Evolutionary conservation across 257 asterid genomes (phyloP).

Genomic region (Nicotiana tomentosiformis): DNA sequence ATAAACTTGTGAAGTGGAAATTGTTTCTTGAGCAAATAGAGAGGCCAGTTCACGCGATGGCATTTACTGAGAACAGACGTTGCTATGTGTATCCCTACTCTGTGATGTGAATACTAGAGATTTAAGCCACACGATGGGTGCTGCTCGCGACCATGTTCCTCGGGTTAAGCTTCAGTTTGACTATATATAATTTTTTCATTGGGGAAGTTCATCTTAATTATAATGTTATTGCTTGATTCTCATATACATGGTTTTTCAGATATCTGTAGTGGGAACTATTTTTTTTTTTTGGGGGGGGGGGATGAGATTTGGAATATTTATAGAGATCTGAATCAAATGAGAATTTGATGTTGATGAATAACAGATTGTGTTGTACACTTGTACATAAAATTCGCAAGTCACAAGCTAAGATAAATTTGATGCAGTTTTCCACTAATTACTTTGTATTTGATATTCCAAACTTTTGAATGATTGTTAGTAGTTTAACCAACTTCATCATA

Average conservation of each 20-base stretch:
- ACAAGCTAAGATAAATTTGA: background rate
- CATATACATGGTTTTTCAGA: background rate
- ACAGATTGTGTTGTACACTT: background rate
- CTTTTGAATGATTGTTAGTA: background rate
- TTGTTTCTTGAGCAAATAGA: background rate
- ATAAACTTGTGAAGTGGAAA: background rate
- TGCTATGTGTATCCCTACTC: background rate
- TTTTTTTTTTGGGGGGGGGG: background rate
- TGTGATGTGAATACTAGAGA: conserved; percentile 7
- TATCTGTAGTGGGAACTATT: background rate
- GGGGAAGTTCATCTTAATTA: background rate
- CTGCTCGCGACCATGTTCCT: background rate
- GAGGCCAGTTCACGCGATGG: background rate
- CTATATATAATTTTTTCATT: background rate
- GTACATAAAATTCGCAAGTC: background rate
- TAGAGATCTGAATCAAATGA: background rate
- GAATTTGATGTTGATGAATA: background rate
- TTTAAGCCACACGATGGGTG: background rate
- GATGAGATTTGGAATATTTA: background rate
- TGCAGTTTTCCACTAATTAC: background rate
- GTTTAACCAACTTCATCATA: background rate
- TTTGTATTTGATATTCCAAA: background rate
- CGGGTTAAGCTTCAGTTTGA: background rate
- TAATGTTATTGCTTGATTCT: background rate
- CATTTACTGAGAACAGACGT: background rate